Conservation (phyloP, 805 yeast species). For the Saccharomycopsis selenospora region DNA sequence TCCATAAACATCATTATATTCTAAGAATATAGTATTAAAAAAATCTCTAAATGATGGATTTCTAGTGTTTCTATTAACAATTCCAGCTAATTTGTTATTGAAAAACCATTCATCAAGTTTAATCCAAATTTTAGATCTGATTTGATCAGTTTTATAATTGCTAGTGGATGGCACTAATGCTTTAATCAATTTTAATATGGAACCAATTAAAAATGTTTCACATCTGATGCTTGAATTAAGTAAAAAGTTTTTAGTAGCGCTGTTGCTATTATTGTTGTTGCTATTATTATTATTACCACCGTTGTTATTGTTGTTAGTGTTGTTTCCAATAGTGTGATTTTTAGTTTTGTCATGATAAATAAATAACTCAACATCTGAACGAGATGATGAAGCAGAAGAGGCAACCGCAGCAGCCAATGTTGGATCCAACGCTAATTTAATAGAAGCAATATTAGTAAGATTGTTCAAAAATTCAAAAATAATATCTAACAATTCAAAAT, state of each 20-base stretch:
- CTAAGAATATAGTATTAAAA: conserved; percentile 32
- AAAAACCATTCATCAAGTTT: conserved; percentile 19
- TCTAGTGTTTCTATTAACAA: conserved; percentile 10
- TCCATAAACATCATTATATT: conserved; percentile 51
- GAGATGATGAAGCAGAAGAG: background rate
- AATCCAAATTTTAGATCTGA: conserved; percentile 11
- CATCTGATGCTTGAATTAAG: conserved; percentile 2
- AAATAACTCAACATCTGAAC: conserved; percentile 2
- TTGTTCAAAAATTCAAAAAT: conserved; percentile 34
- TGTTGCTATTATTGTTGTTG: background rate
- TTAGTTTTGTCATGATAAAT: too few relatives aligned
- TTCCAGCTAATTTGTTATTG: conserved; percentile 16
- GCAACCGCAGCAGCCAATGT: background rate
- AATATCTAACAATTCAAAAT: conserved; percentile 27
- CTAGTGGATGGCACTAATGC: conserved; percentile 6
- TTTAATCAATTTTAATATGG: conserved; percentile 12
- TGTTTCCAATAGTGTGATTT: too few relatives aligned
- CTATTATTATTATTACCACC: background rate
- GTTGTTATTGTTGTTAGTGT: background rate
- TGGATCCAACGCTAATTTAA: conserved; percentile 12
- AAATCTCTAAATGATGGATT: conserved; percentile 13
- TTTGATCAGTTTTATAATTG: background rate
- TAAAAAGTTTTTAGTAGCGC: background rate
- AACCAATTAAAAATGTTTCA: conserved; percentile 18
- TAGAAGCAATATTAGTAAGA: conserved; percentile 17